These are phyloP conservation scores for Kodamaea jinghongensis DNA, from an alignment of 805 yeast species.

Conservation along the genomic window DNA sequence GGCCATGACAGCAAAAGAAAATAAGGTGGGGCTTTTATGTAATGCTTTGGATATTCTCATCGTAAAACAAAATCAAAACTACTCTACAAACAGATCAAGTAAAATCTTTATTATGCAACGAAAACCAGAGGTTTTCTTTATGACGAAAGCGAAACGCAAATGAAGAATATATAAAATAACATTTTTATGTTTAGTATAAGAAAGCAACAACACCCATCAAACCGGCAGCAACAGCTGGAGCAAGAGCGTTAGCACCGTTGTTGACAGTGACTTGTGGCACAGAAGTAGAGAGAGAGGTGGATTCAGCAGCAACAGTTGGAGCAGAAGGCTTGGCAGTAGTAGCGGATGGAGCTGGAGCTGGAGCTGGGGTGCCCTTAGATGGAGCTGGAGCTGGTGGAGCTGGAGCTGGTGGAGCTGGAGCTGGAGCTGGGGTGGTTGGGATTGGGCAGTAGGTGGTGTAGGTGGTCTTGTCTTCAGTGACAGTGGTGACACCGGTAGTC, in stretches of 20 bases:
- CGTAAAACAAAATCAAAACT: too few relatives aligned
- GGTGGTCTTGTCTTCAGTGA: constrained; percentile 27
- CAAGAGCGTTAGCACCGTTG: constrained; percentile 9
- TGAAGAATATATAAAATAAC: too few relatives aligned
- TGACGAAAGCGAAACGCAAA: too few relatives aligned
- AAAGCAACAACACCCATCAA: constrained; percentile 15
- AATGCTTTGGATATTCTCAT: too few relatives aligned
- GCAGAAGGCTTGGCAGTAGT: neutral
- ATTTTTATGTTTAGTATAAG: constrained; percentile 9
- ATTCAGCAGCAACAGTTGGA: constrained; percentile 8
- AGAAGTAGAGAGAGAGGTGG: constrained; percentile 8
- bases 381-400: constrained; percentile 10
- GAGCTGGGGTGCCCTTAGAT: constrained; percentile 12
- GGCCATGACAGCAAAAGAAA: too few relatives aligned
- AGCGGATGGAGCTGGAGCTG: constrained; percentile 10
- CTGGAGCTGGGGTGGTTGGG: constrained; percentile 11
- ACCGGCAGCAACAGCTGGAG: constrained; percentile 15
- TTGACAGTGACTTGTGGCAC: constrained; percentile 8
- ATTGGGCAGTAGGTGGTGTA: constrained; percentile 38
- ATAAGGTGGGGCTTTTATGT: too few relatives aligned
- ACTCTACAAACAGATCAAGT: too few relatives aligned
- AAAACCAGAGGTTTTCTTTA: too few relatives aligned
- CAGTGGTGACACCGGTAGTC: constrained; percentile 38
- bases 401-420: constrained; percentile 10
- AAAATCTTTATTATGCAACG: too few relatives aligned